Percentiles rank a stretch among this genome's conserved stretches.
Evolutionary conservation across 2,329 filamentous ascomycete genomes (phyloP).

Genomic region (Penicillium sp.): DNA sequence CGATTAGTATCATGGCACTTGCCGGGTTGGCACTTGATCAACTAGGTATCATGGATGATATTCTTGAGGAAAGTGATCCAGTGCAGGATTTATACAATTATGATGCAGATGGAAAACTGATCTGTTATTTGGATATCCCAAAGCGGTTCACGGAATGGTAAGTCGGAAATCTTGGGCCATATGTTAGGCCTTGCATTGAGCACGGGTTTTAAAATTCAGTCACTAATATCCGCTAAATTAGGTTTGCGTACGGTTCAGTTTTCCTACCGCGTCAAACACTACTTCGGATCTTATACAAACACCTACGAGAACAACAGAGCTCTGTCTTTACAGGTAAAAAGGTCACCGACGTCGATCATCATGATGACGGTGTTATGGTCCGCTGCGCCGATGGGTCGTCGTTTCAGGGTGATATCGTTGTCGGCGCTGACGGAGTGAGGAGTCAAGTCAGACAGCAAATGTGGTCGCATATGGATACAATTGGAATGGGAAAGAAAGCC

Average conservation of each 20-base stretch:
- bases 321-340: too few species aligned
- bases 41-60: too few species aligned
- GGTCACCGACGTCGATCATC: background rate
- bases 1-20: slow-evolving; percentile 3
- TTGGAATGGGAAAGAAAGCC: background rate
- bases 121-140: too few species aligned
- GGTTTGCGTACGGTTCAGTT: too few species aligned
- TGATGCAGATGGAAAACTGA: too few species aligned
- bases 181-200: background rate
- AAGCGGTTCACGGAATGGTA: too few species aligned
- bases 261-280: background rate
- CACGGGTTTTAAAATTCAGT: background rate
- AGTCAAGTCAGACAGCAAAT: background rate
- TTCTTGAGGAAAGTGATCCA: too few species aligned
- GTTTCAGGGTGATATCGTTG: slow-evolving; percentile 3
- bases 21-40: slow-evolving; percentile 2
- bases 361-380: background rate
- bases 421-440: slow-evolving; percentile 14
- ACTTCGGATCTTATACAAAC: background rate
- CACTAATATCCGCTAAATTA: background rate
- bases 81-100: too few species aligned
- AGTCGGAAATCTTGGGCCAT: too few species aligned
- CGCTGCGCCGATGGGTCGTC: background rate
- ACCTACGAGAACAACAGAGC: background rate
- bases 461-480: background rate